Conservation (phyloP, 257 asterid species). For the Salvia miltiorrhiza region DNA sequence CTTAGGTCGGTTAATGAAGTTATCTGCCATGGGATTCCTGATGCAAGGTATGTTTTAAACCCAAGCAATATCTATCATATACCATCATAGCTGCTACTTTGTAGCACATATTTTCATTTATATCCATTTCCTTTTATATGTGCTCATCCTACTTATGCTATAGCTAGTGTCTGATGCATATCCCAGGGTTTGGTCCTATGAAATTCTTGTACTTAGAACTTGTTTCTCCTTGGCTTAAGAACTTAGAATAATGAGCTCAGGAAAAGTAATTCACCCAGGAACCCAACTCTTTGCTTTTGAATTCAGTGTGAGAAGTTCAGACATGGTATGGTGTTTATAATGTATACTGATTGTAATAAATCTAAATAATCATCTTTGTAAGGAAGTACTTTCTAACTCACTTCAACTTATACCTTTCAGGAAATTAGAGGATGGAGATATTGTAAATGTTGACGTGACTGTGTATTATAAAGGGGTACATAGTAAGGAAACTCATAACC, state of each 20-base stretch:
- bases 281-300: not conserved
- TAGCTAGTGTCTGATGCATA: not conserved
- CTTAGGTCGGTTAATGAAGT: constrained; percentile 94
- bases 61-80: constrained; percentile 7
- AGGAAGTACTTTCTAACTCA: constrained; percentile 10
- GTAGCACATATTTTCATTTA: not conserved
- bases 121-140: not conserved
- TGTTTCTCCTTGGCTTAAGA: not conserved
- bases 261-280: not conserved
- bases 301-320: not conserved
- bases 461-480: constrained; percentile 91
- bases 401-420: constrained; percentile 38
- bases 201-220: not conserved
- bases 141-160: constrained; percentile 1
- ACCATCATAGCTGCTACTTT: not conserved
- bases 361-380: not conserved
- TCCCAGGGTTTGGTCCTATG: not conserved
- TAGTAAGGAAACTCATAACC: constrained; percentile 39
- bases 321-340: not conserved
- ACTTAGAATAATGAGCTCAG: not conserved
- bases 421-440: constrained; percentile 95
- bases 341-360: not conserved
- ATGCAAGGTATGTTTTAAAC: constrained; percentile 69
- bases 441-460: constrained; percentile 85
- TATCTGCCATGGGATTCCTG: constrained; percentile 98